phyloP scores from a whole-genome alignment of 129 eudicot species.

The carrot (Daucus carota) region DH1_v3.0 NC_030382.2:22139501-22140000 shows the following conservation, averaged over 20 bases:
- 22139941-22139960: conserved; percentile 33
- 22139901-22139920: conserved; percentile 22
- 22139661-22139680: not conserved
- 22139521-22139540: not conserved
- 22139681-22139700: not conserved
- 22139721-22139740: conserved; percentile 20
- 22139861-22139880: not conserved
- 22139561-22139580: too few species aligned
- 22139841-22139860: not conserved
- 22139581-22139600: too few species aligned
- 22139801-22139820: conserved; percentile 36
- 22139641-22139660: too few species aligned
- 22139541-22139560: too few species aligned
- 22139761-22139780: conserved; percentile 18
- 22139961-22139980: conserved; percentile 19
- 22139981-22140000: conserved; percentile 20
- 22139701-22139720: conserved; percentile 26
- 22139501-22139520: not conserved
- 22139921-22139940: conserved; percentile 31
- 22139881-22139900: not conserved
- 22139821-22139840: conserved; percentile 16
- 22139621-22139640: too few species aligned
- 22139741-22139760: conserved; percentile 18
- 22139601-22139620: too few species aligned
- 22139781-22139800: conserved; percentile 30